A percentile compares a stretch with the other conserved stretches of the same genome.
These are phyloP conservation scores for Takakia lepidozioides DNA, from an alignment of 225 moss, liverwort and hornwort species.

Conservation along the genomic window DNA sequence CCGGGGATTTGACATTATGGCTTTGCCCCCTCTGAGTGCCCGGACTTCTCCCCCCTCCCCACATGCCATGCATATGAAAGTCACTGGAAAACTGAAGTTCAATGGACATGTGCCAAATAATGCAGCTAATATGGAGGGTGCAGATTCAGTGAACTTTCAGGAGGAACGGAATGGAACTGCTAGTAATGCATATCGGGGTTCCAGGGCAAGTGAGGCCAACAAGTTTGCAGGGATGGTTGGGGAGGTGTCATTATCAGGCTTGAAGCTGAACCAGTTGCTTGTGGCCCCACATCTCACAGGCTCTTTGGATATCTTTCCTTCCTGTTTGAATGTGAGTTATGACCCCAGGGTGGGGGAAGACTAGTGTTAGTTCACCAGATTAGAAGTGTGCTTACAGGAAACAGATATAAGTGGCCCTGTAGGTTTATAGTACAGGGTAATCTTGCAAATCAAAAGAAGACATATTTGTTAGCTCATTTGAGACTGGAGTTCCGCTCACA, in stretches of 20 bases:
- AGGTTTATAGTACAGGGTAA: too few relatives aligned
- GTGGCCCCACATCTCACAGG: slow-evolving; percentile 91
- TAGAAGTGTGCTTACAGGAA: neutral
- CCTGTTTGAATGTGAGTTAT: slow-evolving; percentile 74
- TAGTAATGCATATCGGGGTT: too few relatives aligned
- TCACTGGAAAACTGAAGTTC: slow-evolving; percentile 83
- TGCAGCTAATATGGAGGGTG: neutral
- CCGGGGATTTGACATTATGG: slow-evolving; percentile 84
- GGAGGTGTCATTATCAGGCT: slow-evolving; percentile 77
- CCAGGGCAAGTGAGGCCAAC: slow-evolving; percentile 15
- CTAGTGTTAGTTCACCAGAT: neutral
- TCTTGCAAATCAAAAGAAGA: too few relatives aligned
- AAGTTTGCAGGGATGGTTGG: slow-evolving; percentile 61
- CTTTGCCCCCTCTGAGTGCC: slow-evolving; percentile 53
- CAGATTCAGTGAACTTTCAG: too few relatives aligned
- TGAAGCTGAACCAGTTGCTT: slow-evolving; percentile 92
- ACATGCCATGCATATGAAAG: slow-evolving; percentile 83
- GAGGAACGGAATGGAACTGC: too few relatives aligned
- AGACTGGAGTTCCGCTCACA: neutral
- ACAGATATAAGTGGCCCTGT: too few relatives aligned
- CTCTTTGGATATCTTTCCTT: slow-evolving; percentile 80
- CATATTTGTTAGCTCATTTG: too few relatives aligned
- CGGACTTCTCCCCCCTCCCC: slow-evolving; percentile 43
- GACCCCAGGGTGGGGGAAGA: too few relatives aligned
- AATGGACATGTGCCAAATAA: slow-evolving; percentile 75